phyloP scores from a whole-genome alignment of 768 basidiomycete genomes.

The Rhizopogon rudus region DNA sequence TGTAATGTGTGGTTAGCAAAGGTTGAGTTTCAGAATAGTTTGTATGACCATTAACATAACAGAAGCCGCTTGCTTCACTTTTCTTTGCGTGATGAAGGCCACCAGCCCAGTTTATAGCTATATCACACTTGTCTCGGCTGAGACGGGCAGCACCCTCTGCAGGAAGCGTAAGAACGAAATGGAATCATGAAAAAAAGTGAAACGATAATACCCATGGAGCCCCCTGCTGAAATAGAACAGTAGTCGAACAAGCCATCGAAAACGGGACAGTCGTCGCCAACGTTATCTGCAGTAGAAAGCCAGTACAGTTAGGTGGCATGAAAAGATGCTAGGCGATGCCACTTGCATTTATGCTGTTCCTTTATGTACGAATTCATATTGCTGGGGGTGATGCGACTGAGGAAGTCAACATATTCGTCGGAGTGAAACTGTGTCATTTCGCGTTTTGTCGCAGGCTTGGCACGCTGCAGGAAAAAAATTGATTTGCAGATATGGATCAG shows the following conservation, averaged over 20 bases:
- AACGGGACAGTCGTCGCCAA: slow-evolving; percentile 98
- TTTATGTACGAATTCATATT: slow-evolving; percentile 93
- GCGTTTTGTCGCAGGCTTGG: slow-evolving; percentile 98
- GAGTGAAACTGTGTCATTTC: slow-evolving; percentile 99
- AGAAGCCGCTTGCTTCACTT: slow-evolving; percentile 98
- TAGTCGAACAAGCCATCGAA: slow-evolving; percentile 99
- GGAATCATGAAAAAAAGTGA: neutral
- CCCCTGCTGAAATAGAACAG: slow-evolving; percentile 99
- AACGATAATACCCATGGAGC: slow-evolving; percentile 83
- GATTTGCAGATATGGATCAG: neutral
- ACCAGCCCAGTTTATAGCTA: slow-evolving; percentile 99
- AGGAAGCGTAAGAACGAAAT: slow-evolving; percentile 5
- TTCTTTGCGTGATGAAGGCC: slow-evolving; percentile 99
- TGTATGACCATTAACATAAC: slow-evolving; percentile 87
- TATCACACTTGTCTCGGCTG: slow-evolving; percentile 96
- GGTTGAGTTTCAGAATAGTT: neutral
- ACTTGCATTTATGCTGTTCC: slow-evolving; percentile 92
- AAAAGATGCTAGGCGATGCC: neutral
- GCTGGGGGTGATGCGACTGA: slow-evolving; percentile 88
- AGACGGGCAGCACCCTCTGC: slow-evolving; percentile 95
- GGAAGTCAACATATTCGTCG: slow-evolving; percentile 98
- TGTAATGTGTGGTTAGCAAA: slow-evolving; percentile 25
- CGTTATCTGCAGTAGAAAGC: slow-evolving; percentile 62
- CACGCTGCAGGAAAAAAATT: slow-evolving; percentile 53
- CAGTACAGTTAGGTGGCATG: neutral